Evolutionary conservation across 495 filamentous ascomycete species (phyloP).

Genomic region (Penicillium canariense): DNA sequence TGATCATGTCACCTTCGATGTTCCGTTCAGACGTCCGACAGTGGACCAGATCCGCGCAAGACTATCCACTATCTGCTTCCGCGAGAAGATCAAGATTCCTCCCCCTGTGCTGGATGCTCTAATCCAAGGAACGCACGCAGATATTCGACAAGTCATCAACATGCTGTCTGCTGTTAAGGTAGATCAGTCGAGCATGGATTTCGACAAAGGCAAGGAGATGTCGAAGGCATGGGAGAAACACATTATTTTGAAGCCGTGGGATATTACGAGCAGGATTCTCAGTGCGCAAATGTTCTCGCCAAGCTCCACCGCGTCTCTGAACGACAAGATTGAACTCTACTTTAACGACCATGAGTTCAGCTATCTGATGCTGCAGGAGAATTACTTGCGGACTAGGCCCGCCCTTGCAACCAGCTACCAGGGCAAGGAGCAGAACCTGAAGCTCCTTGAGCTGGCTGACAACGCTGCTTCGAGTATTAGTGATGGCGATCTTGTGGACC

Average conservation of each 20-base stretch:
- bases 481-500: conserved; percentile 93
- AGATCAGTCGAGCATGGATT: conserved; percentile 75
- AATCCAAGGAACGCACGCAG: conserved; percentile 89
- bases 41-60: conserved; percentile 83
- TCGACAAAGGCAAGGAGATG: conserved; percentile 83
- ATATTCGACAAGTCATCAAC: conserved; percentile 98
- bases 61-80: conserved; percentile 89
- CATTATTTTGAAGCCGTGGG: conserved; percentile 94
- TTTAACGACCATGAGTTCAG: conserved; percentile 99
- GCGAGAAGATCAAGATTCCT: conserved; percentile 85
- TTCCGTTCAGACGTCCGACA: conserved; percentile 86
- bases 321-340: conserved; percentile 97
- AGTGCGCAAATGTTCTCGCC: conserved; percentile 81
- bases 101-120: conserved; percentile 86
- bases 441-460: conserved; percentile 77
- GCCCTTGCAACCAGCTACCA: conserved; percentile 53
- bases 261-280: conserved; percentile 90
- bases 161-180: conserved; percentile 94
- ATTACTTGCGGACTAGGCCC: conserved; percentile 84
- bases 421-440: conserved; percentile 69
- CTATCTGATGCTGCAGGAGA: conserved; percentile 96
- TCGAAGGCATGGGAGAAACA: conserved; percentile 98
- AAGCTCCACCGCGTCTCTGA: conserved; percentile 77
- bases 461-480: conserved; percentile 92
- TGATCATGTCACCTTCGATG: conserved; percentile 74